These are phyloP conservation scores for Paramecium pentaurelia DNA, from an alignment of 73 alveolate species.

Conservation along the genomic window DNA sequence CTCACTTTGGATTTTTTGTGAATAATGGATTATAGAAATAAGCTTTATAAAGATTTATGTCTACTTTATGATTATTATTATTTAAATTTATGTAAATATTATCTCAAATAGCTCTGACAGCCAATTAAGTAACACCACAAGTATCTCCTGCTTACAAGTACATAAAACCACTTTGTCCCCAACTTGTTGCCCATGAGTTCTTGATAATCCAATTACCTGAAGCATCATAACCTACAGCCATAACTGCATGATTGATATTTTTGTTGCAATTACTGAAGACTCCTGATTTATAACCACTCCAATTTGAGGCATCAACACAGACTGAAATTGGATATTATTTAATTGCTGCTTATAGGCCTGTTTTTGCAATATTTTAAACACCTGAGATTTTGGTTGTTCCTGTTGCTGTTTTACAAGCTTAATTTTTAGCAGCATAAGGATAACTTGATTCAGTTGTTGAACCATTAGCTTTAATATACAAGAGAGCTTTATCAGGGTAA, in stretches of 20 bases:
- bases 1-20: neutral
- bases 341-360: neutral
- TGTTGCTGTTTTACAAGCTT: neutral
- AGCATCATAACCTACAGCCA: conserved; percentile 74
- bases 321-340: conserved; percentile 48
- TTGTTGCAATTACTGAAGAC: conserved; percentile 6
- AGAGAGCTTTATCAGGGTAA: conserved; percentile 21
- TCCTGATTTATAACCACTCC: conserved; percentile 68
- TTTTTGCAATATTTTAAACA: neutral
- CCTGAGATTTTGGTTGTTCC: neutral
- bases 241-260: conserved; percentile 74
- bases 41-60: conserved; percentile 1
- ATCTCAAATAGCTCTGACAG: neutral
- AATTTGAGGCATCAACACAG: conserved; percentile 59
- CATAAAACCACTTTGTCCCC: conserved; percentile 56
- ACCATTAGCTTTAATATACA: conserved; percentile 13
- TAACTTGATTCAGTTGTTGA: neutral
- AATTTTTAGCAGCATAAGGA: conserved; percentile 49
- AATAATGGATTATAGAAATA: neutral
- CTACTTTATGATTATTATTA: neutral
- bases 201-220: conserved; percentile 47
- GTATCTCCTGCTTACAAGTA: conserved; percentile 42
- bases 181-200: conserved; percentile 41
- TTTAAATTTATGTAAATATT: neutral
- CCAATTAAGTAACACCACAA: conserved; percentile 46